These are phyloP conservation scores for Jackrogersella multiformis DNA, from an alignment of 495 filamentous ascomycete species.

Conservation along the genomic window DNA sequence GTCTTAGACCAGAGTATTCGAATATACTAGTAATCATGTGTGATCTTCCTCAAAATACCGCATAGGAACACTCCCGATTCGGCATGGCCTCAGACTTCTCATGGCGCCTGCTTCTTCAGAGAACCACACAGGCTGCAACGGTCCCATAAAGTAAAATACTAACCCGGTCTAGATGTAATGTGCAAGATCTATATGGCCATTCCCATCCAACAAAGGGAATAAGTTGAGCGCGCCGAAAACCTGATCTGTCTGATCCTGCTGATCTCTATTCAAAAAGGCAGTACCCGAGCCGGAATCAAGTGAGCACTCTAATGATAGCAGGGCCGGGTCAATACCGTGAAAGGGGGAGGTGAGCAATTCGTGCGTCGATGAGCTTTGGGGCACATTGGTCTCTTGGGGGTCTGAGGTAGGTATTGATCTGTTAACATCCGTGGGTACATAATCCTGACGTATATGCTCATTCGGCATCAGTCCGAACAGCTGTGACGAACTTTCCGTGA, in stretches of 20 bases:
- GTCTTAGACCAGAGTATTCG: background rate
- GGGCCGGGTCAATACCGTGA: slow-evolving; percentile 40
- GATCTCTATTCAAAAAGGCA: slow-evolving; percentile 29
- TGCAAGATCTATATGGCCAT: slow-evolving; percentile 56
- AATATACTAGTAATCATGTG: slow-evolving; percentile 5
- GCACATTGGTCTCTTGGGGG: background rate
- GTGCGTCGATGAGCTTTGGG: slow-evolving; percentile 1
- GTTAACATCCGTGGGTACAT: background rate
- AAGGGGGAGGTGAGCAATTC: slow-evolving; percentile 29
- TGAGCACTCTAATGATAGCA: slow-evolving; percentile 38
- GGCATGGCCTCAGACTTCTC: background rate
- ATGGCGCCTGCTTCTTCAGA: background rate
- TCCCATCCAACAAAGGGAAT: slow-evolving; percentile 54
- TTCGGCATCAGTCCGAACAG: slow-evolving; percentile 54
- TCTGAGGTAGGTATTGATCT: background rate
- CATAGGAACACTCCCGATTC: background rate
- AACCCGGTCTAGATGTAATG: slow-evolving; percentile 47
- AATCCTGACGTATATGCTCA: slow-evolving; percentile 1
- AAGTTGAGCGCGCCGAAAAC: slow-evolving; percentile 55
- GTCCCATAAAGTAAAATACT: background rate
- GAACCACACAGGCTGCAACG: no score
- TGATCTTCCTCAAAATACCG: background rate
- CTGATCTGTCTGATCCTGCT: slow-evolving; percentile 47
- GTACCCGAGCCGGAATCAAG: slow-evolving; percentile 20
- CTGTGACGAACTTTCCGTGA: slow-evolving; percentile 55